Conservation (phyloP, 2,329 filamentous ascomycete genomes). For the Falciphora oryzae region DNA sequence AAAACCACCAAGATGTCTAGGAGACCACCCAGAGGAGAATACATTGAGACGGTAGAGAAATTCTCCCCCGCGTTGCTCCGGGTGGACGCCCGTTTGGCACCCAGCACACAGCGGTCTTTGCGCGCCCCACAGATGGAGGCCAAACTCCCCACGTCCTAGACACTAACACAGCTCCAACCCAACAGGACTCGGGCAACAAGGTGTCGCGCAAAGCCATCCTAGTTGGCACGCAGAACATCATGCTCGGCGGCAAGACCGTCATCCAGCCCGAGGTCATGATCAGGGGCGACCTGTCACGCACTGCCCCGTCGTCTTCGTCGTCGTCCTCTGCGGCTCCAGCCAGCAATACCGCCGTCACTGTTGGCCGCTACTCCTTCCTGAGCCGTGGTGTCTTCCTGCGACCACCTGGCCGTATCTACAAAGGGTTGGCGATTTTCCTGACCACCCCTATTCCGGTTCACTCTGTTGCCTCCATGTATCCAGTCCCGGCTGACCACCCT, state of each 20-base stretch:
- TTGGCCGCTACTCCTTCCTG: slow-evolving; percentile 89
- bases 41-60: slow-evolving; percentile 83
- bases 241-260: slow-evolving; percentile 90
- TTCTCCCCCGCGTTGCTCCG: neutral
- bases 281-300: slow-evolving; percentile 75
- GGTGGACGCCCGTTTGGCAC: neutral
- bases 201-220: slow-evolving; percentile 88
- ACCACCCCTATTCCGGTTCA: neutral
- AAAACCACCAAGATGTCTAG: slow-evolving; percentile 55
- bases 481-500: neutral
- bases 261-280: slow-evolving; percentile 95
- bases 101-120: neutral
- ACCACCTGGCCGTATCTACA: slow-evolving; percentile 76
- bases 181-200: slow-evolving; percentile 94
- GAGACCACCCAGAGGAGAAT: slow-evolving; percentile 79
- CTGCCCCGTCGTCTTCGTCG: slow-evolving; percentile 38
- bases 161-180: neutral
- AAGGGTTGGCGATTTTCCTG: slow-evolving; percentile 45
- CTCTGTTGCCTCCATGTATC: neutral
- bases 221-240: slow-evolving; percentile 95
- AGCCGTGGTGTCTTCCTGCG: slow-evolving; percentile 71
- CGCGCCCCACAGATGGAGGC: no score
- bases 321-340: slow-evolving; percentile 35
- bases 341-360: slow-evolving; percentile 67
- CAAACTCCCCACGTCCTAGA: no score